Base-by-base conservation (phyloP, 768 basidiomycete species). In the Chiua virens region DNA sequence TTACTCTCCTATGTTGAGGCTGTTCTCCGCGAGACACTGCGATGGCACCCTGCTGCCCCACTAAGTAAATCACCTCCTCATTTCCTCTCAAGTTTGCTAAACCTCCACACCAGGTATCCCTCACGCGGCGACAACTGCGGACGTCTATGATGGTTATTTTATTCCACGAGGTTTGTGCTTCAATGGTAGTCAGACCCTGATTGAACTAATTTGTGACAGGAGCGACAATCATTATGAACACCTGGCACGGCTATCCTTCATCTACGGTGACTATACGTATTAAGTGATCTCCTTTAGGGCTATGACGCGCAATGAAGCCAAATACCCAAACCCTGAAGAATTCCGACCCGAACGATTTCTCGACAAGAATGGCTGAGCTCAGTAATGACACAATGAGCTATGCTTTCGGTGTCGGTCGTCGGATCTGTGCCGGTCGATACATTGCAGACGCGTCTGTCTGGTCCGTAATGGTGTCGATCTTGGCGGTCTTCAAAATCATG, bases 91-190 rank as follows among this genome's bases (percentile, higher is more conserved):
- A 34, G 17, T 34, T 17, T 34, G 3, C 54, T 14, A 18, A 20
- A 3, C 27, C 13, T 8, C 37, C 21, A 22, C 5, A 42, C 18
- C 46, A 66, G 71, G 66, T 17, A 42, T 73, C 18, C 68, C 73
- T 3, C 74, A 72, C 35, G 56, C 61, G 2, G 47, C 67, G 8
- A 75, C 73, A 1, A 59, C 62, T 23, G 69, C 73, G 40, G 78
- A 79, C 35, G 50, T 71, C 11, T 79, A 79, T 49, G 60, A 67
- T 27, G 74, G 75, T n/a, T 79, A 79, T 54, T 65, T 78, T 21
- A 85, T 86, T 45, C 83, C 83, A 1, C 72, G 74, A 60, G 83
- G 83, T 65, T 15, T 9, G 65, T 60, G 27, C 30, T 25, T n/a
- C 17, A 5, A n/a, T 11, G 4, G 13, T 14, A 14, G 7, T 11